Evolutionary conservation across 768 basidiomycete genomes (phyloP), one percentile per base, ranked within the genome.

Genomic region (Mrakia blollopis): DNA sequence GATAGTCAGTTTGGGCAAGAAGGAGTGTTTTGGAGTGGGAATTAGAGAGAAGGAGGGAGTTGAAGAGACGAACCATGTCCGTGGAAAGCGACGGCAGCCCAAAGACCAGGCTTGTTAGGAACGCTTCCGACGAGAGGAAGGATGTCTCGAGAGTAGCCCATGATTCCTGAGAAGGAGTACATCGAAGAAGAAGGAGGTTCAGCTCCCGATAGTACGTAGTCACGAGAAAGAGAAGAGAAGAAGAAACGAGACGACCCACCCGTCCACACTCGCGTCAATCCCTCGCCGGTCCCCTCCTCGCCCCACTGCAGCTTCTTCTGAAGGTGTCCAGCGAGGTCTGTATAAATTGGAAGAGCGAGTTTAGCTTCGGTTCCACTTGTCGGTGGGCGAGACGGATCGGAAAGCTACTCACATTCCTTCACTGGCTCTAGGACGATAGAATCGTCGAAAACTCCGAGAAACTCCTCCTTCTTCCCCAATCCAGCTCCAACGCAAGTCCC

Each of bases 131-230:
- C 52, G 28, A 78, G 72, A 3, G 77, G 77, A 13, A 78, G 72
- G 35, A 74, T 39, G 60, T 78, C 72, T 28, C 77, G 72, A 4
- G 72, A 73, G 77, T 78, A 78, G 21, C 32, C 77, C 77, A 78
- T 78, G 72, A 78, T 73, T 9, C 77, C 77, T 73, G 44, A 0
- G 32, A 39, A 25, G 30, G 9, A 28, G 16, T n/a, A n/a, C n/a
- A 39, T 13, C 25, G 50, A 35, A 23, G 30, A 37, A 41, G 25
- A 25, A 23, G 23, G 18, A 37, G n/a, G n/a, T n/a, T n/a, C n/a
- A n/a, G n/a, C n/a, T n/a, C n/a, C n/a, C n/a, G n/a, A n/a, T n/a
- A n/a, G n/a, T n/a, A 18, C 25, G 32, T 8, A 28, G n/a, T 11
- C n/a, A n/a, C 35, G 52, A 32, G 21, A 35, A 35, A 23, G 71